These are phyloP conservation scores for Dioscorea zingiberensis DNA, from an alignment of 106 monocot species.

Conservation along the genomic window DNA sequence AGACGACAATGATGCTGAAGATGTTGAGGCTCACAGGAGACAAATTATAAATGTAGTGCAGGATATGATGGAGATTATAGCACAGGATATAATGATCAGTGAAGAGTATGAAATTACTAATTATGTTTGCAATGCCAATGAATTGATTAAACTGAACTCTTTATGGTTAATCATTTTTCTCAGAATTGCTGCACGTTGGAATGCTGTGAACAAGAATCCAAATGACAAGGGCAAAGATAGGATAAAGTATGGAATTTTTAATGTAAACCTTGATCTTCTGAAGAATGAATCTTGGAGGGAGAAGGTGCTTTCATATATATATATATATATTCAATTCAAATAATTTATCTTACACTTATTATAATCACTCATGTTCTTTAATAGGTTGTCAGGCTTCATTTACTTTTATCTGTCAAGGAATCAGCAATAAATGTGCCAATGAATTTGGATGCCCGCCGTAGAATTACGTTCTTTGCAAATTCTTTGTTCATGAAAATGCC, in stretches of 20 bases:
- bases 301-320: conserved; percentile 40
- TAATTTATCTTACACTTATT: neutral
- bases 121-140: neutral
- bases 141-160: neutral
- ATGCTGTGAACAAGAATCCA: conserved; percentile 10
- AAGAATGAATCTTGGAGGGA: conserved; percentile 52
- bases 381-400: conserved; percentile 76
- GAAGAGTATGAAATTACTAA: conserved; percentile 30
- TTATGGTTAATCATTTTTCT: neutral
- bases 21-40: conserved; percentile 42
- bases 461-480: conserved; percentile 92
- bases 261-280: conserved; percentile 57
- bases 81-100: conserved; percentile 74
- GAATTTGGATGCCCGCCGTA: conserved; percentile 86
- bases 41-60: conserved; percentile 88
- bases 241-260: conserved; percentile 34
- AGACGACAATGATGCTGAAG: conserved; percentile 22
- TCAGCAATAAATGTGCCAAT: conserved; percentile 90
- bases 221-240: conserved; percentile 13
- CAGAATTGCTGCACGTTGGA: neutral
- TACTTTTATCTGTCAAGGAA: conserved; percentile 84
- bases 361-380: conserved; percentile 2
- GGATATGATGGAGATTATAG: conserved; percentile 91
- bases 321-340: too few relatives aligned
- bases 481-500: conserved; percentile 97